phyloP scores from a whole-genome alignment of 2,329 filamentous ascomycete species.

The Ascochyta pisi region DNA sequence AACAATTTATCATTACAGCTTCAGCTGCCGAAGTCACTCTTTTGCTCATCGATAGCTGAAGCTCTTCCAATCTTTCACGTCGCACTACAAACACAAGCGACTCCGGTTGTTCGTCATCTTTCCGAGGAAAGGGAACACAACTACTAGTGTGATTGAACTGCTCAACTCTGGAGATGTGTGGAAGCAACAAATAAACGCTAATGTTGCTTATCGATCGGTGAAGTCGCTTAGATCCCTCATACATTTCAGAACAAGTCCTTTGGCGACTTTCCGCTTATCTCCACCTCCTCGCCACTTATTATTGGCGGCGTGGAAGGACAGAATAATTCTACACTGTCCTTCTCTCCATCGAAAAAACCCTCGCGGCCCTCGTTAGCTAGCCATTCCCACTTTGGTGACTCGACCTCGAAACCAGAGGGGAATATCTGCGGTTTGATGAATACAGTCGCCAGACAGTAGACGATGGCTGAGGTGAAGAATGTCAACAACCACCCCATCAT shows the following conservation, averaged over 20 bases:
- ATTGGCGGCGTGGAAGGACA: slow-evolving; percentile 23
- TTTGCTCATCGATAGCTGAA: too few species aligned
- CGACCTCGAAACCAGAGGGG: slow-evolving; percentile 27
- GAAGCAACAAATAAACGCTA: too few species aligned
- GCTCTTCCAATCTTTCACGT: too few species aligned
- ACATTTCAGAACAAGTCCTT: background rate
- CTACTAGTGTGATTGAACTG: too few species aligned
- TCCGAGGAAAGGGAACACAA: too few species aligned
- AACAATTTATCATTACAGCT: too few species aligned
- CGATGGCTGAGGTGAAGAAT: slow-evolving; percentile 34
- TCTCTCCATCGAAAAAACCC: slow-evolving; percentile 42
- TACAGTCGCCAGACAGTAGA: slow-evolving; percentile 34
- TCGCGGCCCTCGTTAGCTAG: slow-evolving; percentile 36
- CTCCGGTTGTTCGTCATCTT: too few species aligned
- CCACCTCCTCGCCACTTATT: slow-evolving; percentile 20
- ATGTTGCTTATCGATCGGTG: too few species aligned
- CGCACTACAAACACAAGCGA: too few species aligned
- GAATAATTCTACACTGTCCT: slow-evolving; percentile 19
- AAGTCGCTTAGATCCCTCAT: too few species aligned
- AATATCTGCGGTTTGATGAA: slow-evolving; percentile 29
- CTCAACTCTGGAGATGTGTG: too few species aligned
- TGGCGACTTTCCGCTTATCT: slow-evolving; percentile 17
- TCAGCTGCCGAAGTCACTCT: too few species aligned
- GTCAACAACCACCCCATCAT: slow-evolving; percentile 36
- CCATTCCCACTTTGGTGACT: slow-evolving; percentile 27